These are phyloP conservation scores for Nicotiana obtusifolia DNA, from an alignment of 257 asterid species.

Conservation along the genomic window DNA sequence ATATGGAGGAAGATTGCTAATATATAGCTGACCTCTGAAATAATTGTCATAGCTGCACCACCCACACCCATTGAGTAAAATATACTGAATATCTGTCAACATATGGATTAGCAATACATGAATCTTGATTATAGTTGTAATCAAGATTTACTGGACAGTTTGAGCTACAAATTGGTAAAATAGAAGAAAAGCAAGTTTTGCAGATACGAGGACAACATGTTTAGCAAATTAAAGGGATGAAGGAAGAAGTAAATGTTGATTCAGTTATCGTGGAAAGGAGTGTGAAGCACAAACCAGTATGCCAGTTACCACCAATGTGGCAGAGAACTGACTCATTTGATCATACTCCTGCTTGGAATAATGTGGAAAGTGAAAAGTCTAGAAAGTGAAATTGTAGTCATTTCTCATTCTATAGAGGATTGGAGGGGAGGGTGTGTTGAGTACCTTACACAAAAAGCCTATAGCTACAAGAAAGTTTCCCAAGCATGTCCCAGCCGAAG, in stretches of 20 bases:
- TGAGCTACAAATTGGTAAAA: not conserved
- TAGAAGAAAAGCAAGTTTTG: not conserved
- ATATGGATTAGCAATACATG: not conserved
- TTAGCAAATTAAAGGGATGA: not conserved
- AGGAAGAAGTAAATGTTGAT: not conserved
- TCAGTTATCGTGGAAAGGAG: not conserved
- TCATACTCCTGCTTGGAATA: not conserved
- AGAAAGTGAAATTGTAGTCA: not conserved
- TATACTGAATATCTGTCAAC: constrained; percentile 23
- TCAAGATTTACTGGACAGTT: not conserved
- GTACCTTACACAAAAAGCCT: constrained; percentile 27
- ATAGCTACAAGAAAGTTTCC: constrained; percentile 25
- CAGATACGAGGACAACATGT: not conserved
- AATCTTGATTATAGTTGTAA: not conserved
- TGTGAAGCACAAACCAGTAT: constrained; percentile 12
- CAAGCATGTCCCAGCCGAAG: constrained; percentile 29
- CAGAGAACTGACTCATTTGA: not conserved
- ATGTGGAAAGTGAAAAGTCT: not conserved
- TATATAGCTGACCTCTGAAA: constrained; percentile 57
- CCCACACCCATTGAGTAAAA: constrained; percentile 68
- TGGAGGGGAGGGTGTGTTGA: not conserved
- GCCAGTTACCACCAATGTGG: constrained; percentile 12
- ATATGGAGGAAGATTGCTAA: not conserved
- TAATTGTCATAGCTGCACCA: constrained; percentile 54
- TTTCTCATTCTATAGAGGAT: not conserved